Percentiles rank a stretch among this genome's conserved stretches.
These are phyloP conservation scores for Circinella umbellata DNA, from an alignment of 371 early-diverging fungal species.

Conservation along the genomic window DNA sequence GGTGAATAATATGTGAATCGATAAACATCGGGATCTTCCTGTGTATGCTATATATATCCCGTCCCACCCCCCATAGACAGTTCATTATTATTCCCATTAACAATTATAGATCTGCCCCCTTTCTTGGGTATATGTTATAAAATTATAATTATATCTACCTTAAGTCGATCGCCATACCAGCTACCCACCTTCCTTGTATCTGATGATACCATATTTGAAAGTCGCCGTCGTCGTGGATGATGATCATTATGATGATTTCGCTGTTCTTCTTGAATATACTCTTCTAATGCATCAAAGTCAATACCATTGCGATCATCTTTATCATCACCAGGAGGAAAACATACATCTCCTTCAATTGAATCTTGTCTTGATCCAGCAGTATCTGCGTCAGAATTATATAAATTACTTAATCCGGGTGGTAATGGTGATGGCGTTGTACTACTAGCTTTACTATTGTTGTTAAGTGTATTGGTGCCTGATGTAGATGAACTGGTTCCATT, in stretches of 20 bases:
- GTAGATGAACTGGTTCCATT: slow-evolving; percentile 8
- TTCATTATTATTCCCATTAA: too few species aligned
- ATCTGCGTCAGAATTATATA: slow-evolving; percentile 30
- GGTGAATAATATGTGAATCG: slow-evolving; percentile 49
- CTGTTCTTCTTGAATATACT: slow-evolving; percentile 20
- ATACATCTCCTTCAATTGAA: slow-evolving; percentile 48
- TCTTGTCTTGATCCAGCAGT: slow-evolving; percentile 26
- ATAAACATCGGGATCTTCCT: slow-evolving; percentile 36
- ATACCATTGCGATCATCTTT: slow-evolving; percentile 39
- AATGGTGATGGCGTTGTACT: slow-evolving; percentile 2
- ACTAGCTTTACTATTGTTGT: slow-evolving; percentile 5
- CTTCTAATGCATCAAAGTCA: slow-evolving; percentile 38
- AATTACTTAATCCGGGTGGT: background rate
- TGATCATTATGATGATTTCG: slow-evolving; percentile 6
- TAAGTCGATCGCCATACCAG: slow-evolving; percentile 24
- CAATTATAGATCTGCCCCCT: too few species aligned
- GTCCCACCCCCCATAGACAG: too few species aligned
- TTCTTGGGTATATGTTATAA: too few species aligned
- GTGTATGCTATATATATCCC: slow-evolving; percentile 11
- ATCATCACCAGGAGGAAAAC: slow-evolving; percentile 45
- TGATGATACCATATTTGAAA: slow-evolving; percentile 20
- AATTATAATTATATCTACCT: slow-evolving; percentile 15
- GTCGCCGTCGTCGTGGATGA: slow-evolving; percentile 20
- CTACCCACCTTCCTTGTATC: slow-evolving; percentile 18
- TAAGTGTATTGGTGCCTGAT: slow-evolving; percentile 9